Base-by-base conservation (phyloP, 768 basidiomycete species). In the Boletus coccyginus region DNA sequence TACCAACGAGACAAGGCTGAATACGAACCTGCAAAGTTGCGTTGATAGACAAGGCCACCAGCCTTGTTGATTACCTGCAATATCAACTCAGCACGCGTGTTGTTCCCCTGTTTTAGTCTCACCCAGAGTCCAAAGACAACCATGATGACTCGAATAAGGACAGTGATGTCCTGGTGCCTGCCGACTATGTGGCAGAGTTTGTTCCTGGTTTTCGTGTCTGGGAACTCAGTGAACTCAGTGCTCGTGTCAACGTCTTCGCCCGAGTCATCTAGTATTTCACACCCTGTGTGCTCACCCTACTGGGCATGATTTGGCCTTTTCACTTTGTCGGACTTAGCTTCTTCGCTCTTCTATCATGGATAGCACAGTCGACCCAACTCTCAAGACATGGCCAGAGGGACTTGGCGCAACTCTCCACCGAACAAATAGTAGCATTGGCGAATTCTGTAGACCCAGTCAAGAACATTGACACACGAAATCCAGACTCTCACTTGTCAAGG, bases 31-130 rank as follows among this genome's bases (percentile, higher is more conserved):
- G 88, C 86, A 69, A 95, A 96, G 68, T 87, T 92, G 56, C 91
- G 84, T 63, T 95, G 90, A 75, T 95, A 98, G 43, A 98, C 89
- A 35, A 98, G 82, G 8, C 97, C 97, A 29, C 97, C 97, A 14
- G 97, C 97, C 77, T 98, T 98, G 74, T 98, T 98, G 67, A 98
- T 96, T 54, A 98, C 85, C 91, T 94, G 70, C 56, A 70, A 19
- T 38, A 29, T 13, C 44, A 27, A 29, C 50, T 59, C 43, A 50
- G 65, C 45, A 38, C 21, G 35, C 8, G 40, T 47, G 1, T 48
- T 12, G 14, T 53, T 39, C 46, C 50, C 16, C 35, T n/a, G 32
- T 11, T 40, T 36, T 50, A 49, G 42, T 68, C 78, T 50, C 75
- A 90, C 91, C 91, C 92, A 93, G 50, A 93, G 83, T 65, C 87